These are phyloP conservation scores for Bisporella sp. DNA, from an alignment of 2,329 filamentous ascomycete species.

Conservation along the genomic window DNA sequence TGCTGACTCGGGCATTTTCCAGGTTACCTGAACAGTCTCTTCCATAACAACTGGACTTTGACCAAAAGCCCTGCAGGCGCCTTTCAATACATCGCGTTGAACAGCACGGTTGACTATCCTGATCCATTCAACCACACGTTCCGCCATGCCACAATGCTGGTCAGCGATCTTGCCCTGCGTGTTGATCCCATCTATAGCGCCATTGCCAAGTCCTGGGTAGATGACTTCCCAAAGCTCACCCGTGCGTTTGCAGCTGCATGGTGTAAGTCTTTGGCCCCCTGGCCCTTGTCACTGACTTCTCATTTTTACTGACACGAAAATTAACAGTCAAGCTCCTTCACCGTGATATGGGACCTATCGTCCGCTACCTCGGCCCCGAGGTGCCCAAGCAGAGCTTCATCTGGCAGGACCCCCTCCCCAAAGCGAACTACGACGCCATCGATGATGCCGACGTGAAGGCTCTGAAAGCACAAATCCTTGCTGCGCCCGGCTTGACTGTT, in stretches of 20 bases:
- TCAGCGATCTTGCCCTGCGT: conserved; percentile 65
- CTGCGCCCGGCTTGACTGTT: conserved; percentile 45
- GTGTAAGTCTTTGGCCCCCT: conserved; percentile 33
- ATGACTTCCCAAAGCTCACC: conserved; percentile 60
- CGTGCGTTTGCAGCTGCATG: conserved; percentile 67
- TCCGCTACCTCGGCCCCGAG: conserved; percentile 69
- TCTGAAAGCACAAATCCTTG: conserved; percentile 63
- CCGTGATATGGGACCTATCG: conserved; percentile 68
- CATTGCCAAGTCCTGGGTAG: conserved; percentile 63
- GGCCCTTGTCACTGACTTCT: conserved; percentile 18
- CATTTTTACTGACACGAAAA: conserved; percentile 32
- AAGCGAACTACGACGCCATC: conserved; percentile 48
- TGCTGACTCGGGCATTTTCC: conserved; percentile 3
- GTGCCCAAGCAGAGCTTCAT: conserved; percentile 60
- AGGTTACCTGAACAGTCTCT: conserved; percentile 66
- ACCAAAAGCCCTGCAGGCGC: conserved; percentile 70
- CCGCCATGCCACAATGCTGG: conserved; percentile 59
- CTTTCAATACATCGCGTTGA: conserved; percentile 71
- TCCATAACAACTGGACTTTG: conserved; percentile 72
- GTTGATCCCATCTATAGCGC: conserved; percentile 68
- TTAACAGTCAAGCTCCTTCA: conserved; percentile 62
- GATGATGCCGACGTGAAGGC: conserved; percentile 52
- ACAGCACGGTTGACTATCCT: conserved; percentile 65
- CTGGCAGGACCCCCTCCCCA: conserved; percentile 70
- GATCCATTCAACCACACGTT: conserved; percentile 62